A percentile compares a stretch with the other conserved stretches of the same genome.
These are phyloP conservation scores for Talaromyces verruculosus DNA, from an alignment of 2,329 filamentous ascomycete species.

Conservation along the genomic window DNA sequence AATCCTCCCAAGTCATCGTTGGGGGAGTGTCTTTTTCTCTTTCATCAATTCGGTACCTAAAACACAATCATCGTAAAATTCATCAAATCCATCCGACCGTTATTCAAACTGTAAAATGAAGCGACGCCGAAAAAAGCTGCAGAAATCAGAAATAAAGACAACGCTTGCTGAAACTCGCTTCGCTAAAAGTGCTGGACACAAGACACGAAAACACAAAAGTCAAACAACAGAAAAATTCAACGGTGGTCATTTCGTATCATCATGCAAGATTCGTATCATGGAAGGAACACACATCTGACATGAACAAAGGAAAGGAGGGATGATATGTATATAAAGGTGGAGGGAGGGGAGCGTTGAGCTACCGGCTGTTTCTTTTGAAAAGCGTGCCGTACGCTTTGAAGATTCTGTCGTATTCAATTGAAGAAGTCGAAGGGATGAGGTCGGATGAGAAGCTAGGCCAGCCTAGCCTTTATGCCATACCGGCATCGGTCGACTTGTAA, in stretches of 20 bases:
- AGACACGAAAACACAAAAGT: neutral
- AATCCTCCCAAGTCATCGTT: neutral
- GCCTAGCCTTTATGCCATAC: slow-evolving; percentile 16
- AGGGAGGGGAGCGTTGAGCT: slow-evolving; percentile 23
- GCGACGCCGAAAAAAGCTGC: slow-evolving; percentile 8
- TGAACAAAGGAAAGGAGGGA: slow-evolving; percentile 24
- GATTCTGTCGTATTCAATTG: slow-evolving; percentile 1
- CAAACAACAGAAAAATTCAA: neutral
- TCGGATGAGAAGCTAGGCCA: slow-evolving; percentile 18
- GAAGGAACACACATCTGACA: slow-evolving; percentile 19
- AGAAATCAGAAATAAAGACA: neutral
- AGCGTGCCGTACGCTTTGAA: slow-evolving; percentile 21
- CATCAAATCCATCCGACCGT: slow-evolving; percentile 7
- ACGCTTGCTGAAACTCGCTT: slow-evolving; percentile 15
- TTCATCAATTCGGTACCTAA: neutral
- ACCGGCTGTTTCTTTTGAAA: slow-evolving; percentile 19
- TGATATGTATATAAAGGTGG: neutral
- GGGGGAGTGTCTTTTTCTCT: neutral
- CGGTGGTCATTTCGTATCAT: slow-evolving; percentile 13
- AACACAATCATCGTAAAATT: slow-evolving; percentile 1
- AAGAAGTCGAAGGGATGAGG: neutral
- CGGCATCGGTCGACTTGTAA: slow-evolving; percentile 1
- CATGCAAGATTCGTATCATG: slow-evolving; percentile 19
- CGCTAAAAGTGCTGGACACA: slow-evolving; percentile 21
- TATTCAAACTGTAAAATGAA: neutral